Percentiles rank a stretch among this genome's conserved stretches.
Conservation (phyloP, 257 asterid species). For the Solanum lycopersicoides region DNA sequence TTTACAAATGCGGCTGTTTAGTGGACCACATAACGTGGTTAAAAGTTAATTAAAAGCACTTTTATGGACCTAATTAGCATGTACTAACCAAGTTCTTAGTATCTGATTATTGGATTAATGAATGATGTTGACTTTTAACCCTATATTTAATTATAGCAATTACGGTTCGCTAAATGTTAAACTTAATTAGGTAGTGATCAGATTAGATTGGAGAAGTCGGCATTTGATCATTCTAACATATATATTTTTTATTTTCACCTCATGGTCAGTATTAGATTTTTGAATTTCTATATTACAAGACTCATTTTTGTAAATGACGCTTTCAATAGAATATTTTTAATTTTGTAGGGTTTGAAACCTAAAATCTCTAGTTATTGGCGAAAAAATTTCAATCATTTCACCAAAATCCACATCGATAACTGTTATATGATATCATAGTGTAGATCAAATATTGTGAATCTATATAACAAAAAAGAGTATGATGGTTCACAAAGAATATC, state of each 20-base stretch:
- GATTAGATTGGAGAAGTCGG: not conserved
- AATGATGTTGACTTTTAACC: not conserved
- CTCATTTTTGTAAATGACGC: rapidly evolving
- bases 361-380: not conserved
- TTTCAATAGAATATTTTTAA: not conserved
- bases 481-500: no score
- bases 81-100: not conserved
- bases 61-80: not conserved
- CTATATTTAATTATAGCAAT: not conserved
- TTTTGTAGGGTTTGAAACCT: not conserved
- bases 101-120: not conserved
- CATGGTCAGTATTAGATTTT: not conserved
- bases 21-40: conserved; percentile 4
- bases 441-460: not conserved
- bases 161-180: not conserved
- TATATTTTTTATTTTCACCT: not conserved
- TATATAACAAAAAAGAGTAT: not conserved
- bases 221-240: not conserved
- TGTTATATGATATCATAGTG: not conserved
- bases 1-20: not conserved
- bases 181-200: not conserved
- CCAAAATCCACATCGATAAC: not conserved
- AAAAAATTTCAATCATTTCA: not conserved
- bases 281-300: not conserved
- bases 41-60: not conserved